These are phyloP conservation scores for Tulasnella sp. DNA, from an alignment of 768 basidiomycete species.

Conservation along the genomic window DNA sequence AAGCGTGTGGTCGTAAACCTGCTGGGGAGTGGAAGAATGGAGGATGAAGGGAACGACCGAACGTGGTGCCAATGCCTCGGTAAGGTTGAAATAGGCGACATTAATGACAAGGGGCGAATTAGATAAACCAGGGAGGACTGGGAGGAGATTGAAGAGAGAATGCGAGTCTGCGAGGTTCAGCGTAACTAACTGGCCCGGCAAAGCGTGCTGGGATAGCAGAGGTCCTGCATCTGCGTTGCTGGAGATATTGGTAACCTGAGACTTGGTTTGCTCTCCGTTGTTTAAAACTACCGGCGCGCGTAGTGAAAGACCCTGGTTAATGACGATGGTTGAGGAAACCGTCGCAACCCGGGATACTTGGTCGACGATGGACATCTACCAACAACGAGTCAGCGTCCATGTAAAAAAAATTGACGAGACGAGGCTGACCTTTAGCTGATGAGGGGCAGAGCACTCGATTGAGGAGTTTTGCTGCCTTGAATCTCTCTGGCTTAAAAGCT, in stretches of 20 bases:
- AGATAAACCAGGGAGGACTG: conserved; percentile 62
- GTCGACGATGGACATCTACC: background rate
- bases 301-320: conserved; percentile 6
- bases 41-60: conserved; percentile 76
- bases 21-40: conserved; percentile 64
- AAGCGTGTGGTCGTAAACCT: conserved; percentile 85
- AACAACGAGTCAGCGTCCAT: background rate
- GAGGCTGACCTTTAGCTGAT: background rate
- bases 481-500: background rate
- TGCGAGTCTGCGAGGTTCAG: conserved; percentile 49
- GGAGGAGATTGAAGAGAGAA: conserved; percentile 51
- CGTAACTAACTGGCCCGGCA: conserved; percentile 30
- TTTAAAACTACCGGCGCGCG: background rate
- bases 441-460: background rate
- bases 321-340: background rate
- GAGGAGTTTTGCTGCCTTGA: background rate
- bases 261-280: background rate
- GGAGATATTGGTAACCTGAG: conserved; percentile 10
- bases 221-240: conserved; percentile 5
- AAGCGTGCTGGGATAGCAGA: background rate
- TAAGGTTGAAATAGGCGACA: conserved; percentile 57
- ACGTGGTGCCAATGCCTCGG: conserved; percentile 66
- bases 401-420: background rate
- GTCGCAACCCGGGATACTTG: conserved; percentile 4
- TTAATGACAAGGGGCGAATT: conserved; percentile 61